phyloP scores from a whole-genome alignment of 2,329 filamentous ascomycete species.

The Arachnomyces sp. region DNA sequence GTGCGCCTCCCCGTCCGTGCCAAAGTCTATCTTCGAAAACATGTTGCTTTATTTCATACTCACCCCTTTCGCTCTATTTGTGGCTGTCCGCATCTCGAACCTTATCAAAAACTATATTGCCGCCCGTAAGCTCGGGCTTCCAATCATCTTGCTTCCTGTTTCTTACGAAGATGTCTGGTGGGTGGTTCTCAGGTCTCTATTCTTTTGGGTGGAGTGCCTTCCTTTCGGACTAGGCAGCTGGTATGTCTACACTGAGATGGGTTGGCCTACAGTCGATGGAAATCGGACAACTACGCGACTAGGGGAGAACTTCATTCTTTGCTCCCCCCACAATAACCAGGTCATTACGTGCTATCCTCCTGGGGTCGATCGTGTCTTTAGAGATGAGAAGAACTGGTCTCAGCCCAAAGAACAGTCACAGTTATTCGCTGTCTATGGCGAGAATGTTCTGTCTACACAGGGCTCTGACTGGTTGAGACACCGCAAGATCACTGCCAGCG shows the following conservation, averaged over 20 bases:
- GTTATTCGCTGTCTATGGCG: too few species aligned
- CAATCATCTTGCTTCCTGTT: slow-evolving; percentile 4
- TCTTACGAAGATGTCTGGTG: slow-evolving; percentile 5
- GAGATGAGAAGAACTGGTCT: too few species aligned
- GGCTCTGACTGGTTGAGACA: not conserved
- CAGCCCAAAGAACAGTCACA: too few species aligned
- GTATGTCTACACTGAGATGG: slow-evolving; percentile 7
- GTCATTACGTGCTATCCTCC: not conserved
- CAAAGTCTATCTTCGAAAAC: too few species aligned
- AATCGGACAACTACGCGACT: not conserved
- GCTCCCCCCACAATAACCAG: slow-evolving; percentile 1
- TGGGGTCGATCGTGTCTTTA: too few species aligned
- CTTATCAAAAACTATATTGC: slow-evolving; percentile 7
- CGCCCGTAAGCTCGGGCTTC: slow-evolving; percentile 9
- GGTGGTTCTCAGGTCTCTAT: slow-evolving; percentile 1
- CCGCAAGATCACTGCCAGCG: not conserved
- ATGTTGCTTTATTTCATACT: too few species aligned
- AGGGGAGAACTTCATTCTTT: slow-evolving; percentile 6
- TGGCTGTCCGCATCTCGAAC: too few species aligned
- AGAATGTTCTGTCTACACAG: too few species aligned
- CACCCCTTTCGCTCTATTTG: too few species aligned
- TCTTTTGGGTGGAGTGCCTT: slow-evolving; percentile 4
- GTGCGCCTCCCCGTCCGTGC: too few species aligned
- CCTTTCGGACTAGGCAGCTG: slow-evolving; percentile 6
- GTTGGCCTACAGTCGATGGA: slow-evolving; percentile 5